Percentiles rank a stretch among this genome's conserved stretches.
Conservation (phyloP, 306 rosid genomes). For the Echinosophora koreensis region DNA sequence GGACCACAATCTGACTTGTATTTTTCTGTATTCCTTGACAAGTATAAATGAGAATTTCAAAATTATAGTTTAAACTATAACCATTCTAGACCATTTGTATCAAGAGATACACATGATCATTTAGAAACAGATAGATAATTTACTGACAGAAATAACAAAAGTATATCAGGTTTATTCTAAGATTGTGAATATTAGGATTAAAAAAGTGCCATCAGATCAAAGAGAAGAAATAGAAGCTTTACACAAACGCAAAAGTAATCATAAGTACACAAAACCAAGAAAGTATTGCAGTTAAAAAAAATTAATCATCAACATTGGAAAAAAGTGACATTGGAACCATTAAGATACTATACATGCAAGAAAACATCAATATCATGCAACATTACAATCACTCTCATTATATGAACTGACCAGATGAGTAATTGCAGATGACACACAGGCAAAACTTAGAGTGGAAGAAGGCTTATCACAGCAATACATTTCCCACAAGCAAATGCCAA, state of each 20-base stretch:
- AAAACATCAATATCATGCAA: background rate
- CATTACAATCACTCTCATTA: background rate
- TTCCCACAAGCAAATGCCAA: conserved; percentile 96
- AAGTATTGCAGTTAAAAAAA: background rate
- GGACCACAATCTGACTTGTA: no score
- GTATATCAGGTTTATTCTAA: background rate
- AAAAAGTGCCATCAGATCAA: background rate
- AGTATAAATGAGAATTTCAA: background rate
- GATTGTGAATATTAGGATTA: background rate
- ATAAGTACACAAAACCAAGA: background rate
- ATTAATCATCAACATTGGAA: background rate
- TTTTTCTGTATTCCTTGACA: background rate
- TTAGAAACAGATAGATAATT: background rate
- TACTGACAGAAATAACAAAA: background rate
- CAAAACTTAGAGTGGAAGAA: conserved; percentile 77
- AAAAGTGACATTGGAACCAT: background rate
- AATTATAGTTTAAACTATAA: background rate
- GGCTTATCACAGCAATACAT: conserved; percentile 94
- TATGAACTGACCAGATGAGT: conserved; percentile 65
- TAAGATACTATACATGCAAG: conserved; percentile 3
- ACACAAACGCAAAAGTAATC: background rate
- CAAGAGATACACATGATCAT: background rate
- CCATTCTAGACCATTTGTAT: background rate
- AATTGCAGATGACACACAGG: conserved; percentile 76
- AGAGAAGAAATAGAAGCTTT: background rate